Conservation (phyloP, 2,329 filamentous ascomycete species). For the Colletotrichum sp. region DNA sequence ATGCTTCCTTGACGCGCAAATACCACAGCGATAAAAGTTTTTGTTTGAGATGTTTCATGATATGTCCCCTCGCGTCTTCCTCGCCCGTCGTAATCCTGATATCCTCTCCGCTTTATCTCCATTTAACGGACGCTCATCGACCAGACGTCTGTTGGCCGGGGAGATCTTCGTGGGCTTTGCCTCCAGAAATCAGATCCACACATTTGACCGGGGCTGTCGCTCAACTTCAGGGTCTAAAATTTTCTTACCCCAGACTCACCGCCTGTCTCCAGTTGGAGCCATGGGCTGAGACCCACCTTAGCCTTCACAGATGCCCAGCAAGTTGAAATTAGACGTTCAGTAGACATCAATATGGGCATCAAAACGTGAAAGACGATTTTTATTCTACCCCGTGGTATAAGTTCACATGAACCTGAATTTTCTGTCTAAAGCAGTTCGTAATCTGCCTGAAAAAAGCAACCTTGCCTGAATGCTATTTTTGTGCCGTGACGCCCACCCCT, state of each 20-base stretch:
- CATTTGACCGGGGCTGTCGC: not conserved
- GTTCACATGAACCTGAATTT: not conserved
- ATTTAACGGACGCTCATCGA: not conserved
- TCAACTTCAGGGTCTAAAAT: not conserved
- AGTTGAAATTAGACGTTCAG: not conserved
- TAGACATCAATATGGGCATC: not conserved
- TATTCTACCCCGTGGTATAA: not conserved
- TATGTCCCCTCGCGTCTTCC: not conserved
- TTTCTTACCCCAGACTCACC: not conserved
- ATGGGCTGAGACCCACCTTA: not conserved
- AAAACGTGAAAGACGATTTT: not conserved
- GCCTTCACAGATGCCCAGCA: not conserved
- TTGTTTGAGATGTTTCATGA: not conserved
- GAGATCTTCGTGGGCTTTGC: not conserved
- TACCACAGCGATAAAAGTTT: slow-evolving; percentile 18
- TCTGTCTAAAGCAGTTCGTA: not conserved
- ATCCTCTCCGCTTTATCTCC: not conserved
- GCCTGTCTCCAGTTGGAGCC: not conserved
- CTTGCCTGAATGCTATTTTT: not conserved
- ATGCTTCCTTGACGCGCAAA: slow-evolving; percentile 31
- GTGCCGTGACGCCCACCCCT: not conserved
- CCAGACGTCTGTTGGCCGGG: not conserved
- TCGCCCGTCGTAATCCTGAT: not conserved
- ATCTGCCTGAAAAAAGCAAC: not conserved
- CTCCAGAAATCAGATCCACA: not conserved